These are phyloP conservation scores for Coemansia sp. DNA, from an alignment of 192 early-diverging fungal genomes.

Conservation along the genomic window DNA sequence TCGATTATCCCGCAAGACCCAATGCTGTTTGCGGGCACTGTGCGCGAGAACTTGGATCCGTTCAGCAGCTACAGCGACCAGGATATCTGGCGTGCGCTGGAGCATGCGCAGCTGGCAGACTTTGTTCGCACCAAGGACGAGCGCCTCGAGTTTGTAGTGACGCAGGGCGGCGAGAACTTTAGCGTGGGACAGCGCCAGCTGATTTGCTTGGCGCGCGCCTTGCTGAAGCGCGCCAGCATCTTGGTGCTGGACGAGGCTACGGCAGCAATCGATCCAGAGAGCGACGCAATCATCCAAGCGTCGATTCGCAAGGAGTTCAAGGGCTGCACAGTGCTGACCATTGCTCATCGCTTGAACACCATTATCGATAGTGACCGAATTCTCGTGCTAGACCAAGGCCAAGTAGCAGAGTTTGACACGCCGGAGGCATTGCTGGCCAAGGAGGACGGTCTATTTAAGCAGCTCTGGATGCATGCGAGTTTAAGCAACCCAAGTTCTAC, in stretches of 20 bases:
- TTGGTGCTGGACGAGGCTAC: slow-evolving; percentile 87
- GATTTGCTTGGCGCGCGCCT: slow-evolving; percentile 70
- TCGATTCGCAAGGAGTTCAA: slow-evolving; percentile 74
- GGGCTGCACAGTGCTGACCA: slow-evolving; percentile 78
- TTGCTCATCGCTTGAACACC: slow-evolving; percentile 85
- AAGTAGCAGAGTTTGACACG: slow-evolving; percentile 71
- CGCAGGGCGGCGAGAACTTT: slow-evolving; percentile 68
- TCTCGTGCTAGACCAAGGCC: slow-evolving; percentile 75
- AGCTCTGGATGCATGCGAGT: neutral
- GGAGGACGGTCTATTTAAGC: slow-evolving; percentile 13
- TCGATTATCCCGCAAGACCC: slow-evolving; percentile 92
- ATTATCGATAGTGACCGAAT: slow-evolving; percentile 76
- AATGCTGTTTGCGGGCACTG: slow-evolving; percentile 68
- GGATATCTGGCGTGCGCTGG: slow-evolving; percentile 73
- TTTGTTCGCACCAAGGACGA: slow-evolving; percentile 65
- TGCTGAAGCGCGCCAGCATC: slow-evolving; percentile 71
- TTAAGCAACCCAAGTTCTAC: neutral
- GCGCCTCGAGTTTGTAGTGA: slow-evolving; percentile 68
- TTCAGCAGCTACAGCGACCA: slow-evolving; percentile 52
- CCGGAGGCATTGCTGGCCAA: slow-evolving; percentile 62
- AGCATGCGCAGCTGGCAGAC: slow-evolving; percentile 68
- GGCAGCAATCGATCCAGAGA: slow-evolving; percentile 64
- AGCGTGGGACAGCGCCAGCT: slow-evolving; percentile 84
- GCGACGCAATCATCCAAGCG: slow-evolving; percentile 72
- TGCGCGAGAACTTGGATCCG: slow-evolving; percentile 64